phyloP scores from a whole-genome alignment of 2,329 filamentous ascomycete genomes.

The Colletotrichum karsti region DNA sequence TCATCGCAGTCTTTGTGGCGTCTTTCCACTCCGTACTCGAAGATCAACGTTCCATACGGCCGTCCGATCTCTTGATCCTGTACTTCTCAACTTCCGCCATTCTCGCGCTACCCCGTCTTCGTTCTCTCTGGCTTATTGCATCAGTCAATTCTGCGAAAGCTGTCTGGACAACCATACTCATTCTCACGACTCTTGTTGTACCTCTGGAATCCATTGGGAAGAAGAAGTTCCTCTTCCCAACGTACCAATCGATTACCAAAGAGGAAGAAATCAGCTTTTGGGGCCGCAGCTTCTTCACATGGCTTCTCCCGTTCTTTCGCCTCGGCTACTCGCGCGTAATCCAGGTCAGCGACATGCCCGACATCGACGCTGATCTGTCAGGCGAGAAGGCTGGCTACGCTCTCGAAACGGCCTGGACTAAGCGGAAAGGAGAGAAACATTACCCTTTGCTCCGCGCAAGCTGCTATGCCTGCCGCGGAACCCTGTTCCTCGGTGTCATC shows the following conservation, averaged over 20 bases:
- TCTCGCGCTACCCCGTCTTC: background rate
- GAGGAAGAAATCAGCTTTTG: conserved; percentile 34
- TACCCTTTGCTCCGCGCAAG: background rate
- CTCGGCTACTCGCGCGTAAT: conserved; percentile 32
- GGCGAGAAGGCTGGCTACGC: background rate
- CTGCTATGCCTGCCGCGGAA: background rate
- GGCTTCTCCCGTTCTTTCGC: conserved; percentile 31
- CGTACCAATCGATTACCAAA: conserved; percentile 8
- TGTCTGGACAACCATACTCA: background rate
- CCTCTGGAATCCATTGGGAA: conserved; percentile 33
- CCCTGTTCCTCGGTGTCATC: background rate
- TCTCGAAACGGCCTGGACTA: background rate
- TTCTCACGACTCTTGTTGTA: background rate
- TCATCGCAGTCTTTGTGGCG: background rate
- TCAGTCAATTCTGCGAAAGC: background rate
- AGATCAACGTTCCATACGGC: conserved; percentile 5
- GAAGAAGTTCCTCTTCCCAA: conserved; percentile 11
- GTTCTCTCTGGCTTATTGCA: background rate
- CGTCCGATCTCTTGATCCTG: conserved; percentile 2
- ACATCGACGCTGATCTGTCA: conserved; percentile 29
- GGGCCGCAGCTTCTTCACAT: conserved; percentile 31
- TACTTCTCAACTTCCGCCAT: background rate
- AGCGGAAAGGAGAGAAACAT: background rate
- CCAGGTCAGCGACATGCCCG: conserved; percentile 31
- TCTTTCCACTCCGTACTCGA: background rate